Evolutionary conservation across 1,284 basidiomycete species (phyloP).

Genomic region (Ustilago lituana): DNA sequence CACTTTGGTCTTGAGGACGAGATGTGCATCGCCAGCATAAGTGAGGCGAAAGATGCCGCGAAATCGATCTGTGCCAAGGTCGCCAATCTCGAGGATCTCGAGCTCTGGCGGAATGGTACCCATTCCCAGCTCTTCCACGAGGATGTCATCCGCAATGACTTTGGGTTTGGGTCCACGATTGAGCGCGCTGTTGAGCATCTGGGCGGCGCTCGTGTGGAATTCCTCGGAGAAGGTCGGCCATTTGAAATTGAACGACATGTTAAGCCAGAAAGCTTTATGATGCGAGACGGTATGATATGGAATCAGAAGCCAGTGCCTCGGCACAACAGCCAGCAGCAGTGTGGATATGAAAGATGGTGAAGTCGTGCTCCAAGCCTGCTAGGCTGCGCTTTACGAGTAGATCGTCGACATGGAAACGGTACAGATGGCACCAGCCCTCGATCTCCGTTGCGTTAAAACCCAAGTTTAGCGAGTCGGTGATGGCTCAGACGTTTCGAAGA

Average conservation of each 20-base stretch:
- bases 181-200: conserved; percentile 68
- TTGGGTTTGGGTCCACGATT: conserved; percentile 78
- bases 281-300: no score
- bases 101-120: conserved; percentile 97
- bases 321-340: no score
- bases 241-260: conserved; percentile 95
- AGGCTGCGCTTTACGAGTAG: conserved; percentile 10
- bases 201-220: conserved; percentile 69
- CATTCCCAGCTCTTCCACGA: conserved; percentile 97
- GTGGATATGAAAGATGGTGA: no score
- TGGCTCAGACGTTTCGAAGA: no score
- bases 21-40: conserved; percentile 93
- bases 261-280: background rate
- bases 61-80: conserved; percentile 93
- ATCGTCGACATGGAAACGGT: conserved; percentile 17
- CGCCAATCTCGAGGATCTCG: conserved; percentile 96
- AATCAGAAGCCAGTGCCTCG: no score
- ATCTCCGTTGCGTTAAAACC: background rate
- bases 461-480: background rate
- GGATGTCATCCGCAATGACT: conserved; percentile 95
- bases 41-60: conserved; percentile 95
- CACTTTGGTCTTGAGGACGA: conserved; percentile 94
- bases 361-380: conserved; percentile 1
- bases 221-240: conserved; percentile 86
- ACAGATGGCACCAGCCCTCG: conserved; percentile 32